Base-by-base conservation (phyloP, 495 filamentous ascomycete genomes). In the Delitschia confertaspora region DNA sequence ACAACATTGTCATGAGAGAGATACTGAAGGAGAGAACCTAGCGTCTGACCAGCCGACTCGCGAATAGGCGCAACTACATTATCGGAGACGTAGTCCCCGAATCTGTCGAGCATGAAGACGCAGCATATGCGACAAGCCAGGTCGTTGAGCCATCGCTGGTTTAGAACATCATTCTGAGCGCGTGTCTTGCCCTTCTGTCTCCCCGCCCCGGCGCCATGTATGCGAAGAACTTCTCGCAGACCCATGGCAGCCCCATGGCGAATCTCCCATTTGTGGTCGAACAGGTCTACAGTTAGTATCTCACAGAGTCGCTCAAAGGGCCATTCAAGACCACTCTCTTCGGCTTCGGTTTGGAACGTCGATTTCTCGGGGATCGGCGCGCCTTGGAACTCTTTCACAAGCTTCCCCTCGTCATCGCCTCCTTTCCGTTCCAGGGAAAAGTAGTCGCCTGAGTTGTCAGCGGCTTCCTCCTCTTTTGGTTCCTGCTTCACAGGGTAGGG, bases 191-290 rank as follows among this genome's bases (percentile, higher is more conserved):
- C 85, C 30, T 69, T 71, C 33, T 76, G 57, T 20, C 91, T 78
- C 29, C 93, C 91, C n/a, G 91, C 88, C 29, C 91, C 93, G 19
- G 73, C 76, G 22, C 91, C 91, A 59, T 98, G 91, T 11, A 93
- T 85, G 35, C 91, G 78, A 46, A 94, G 71, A 24, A 96, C 78
- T 63, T 98, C 93, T 54, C 93, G 78, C 21, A 98, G 67, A 23
- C 86, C 93, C 81, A 98, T 89, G 16, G 91, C 88, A 32, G 91
- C 89, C 46, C 91, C 91, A 65, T 98, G 91, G n/a, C 91, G 80
- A 24, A 88, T 84, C 64, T 98, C 91, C 91, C 91, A 98, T 53
- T 85, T 78, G 3, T 79, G 70, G 67, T 98, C 89, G 52, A 98
- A 95, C 10, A 98, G 70, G 60, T 98, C 91, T 33, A 95, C 71